These are phyloP conservation scores for Panicum hallii DNA, from an alignment of 202 grass and related monocot species.

Conservation along the genomic window DNA sequence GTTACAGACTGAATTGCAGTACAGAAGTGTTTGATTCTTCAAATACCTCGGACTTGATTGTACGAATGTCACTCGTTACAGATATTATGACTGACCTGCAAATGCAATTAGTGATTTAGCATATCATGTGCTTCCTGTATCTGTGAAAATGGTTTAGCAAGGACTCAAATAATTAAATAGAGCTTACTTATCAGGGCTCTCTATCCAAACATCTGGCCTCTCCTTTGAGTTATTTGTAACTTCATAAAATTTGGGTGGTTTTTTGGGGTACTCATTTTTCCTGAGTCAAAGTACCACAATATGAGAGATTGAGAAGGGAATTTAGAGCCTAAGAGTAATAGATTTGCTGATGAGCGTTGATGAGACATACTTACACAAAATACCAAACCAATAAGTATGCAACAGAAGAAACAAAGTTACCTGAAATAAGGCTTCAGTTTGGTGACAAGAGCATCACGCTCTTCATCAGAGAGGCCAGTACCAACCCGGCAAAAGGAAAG, in stretches of 20 bases:
- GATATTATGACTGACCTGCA: slow-evolving; percentile 89
- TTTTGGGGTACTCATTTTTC: slow-evolving; percentile 91
- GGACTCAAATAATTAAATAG: slow-evolving; percentile 38
- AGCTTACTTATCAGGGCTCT: slow-evolving; percentile 91
- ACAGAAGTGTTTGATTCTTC: slow-evolving; percentile 10
- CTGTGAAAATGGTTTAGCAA: slow-evolving; percentile 44
- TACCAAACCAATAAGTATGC: slow-evolving; percentile 24
- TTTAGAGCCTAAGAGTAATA: slow-evolving; percentile 21
- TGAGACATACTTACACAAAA: slow-evolving; percentile 18
- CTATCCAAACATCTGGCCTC: slow-evolving; percentile 99
- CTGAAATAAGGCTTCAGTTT: slow-evolving; percentile 96
- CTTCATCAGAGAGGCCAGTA: slow-evolving; percentile 82
- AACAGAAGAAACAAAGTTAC: slow-evolving; percentile 55
- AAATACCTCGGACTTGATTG: slow-evolving; percentile 93
- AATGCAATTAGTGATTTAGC: slow-evolving; percentile 58
- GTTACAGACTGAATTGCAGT: slow-evolving; percentile 23
- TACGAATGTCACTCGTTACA: slow-evolving; percentile 96
- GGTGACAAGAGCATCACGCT: slow-evolving; percentile 71
- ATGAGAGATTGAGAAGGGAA: slow-evolving; percentile 23
- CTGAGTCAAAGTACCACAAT: slow-evolving; percentile 49
- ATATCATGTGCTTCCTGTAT: slow-evolving; percentile 46
- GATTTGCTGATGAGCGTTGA: slow-evolving; percentile 19
- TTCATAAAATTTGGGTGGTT: slow-evolving; percentile 80
- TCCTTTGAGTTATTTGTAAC: slow-evolving; percentile 99
- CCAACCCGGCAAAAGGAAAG: slow-evolving; percentile 93